These are phyloP conservation scores for Saccharomycopsis sp. DNA, from an alignment of 805 yeast genomes.

Conservation along the genomic window DNA sequence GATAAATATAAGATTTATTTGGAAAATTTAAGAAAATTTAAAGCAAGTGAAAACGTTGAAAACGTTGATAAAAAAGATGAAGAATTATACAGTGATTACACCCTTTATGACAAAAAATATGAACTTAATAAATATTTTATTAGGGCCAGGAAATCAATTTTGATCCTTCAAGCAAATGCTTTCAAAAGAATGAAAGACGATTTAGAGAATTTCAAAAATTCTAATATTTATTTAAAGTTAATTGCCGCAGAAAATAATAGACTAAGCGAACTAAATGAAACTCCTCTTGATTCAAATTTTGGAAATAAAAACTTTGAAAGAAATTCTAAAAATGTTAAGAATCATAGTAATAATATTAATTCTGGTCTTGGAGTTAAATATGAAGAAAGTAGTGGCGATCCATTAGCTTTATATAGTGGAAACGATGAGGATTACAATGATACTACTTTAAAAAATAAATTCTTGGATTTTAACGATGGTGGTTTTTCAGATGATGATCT, in stretches of 20 bases:
- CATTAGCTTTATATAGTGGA: constrained; percentile 5
- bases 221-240: constrained; percentile 44
- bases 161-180: constrained; percentile 46
- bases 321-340: background rate
- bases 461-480: background rate
- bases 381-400: constrained; percentile 14
- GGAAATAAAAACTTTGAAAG: background rate
- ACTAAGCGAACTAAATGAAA: constrained; percentile 2
- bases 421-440: constrained; percentile 3
- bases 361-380: constrained; percentile 7
- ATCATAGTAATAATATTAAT: background rate
- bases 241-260: constrained; percentile 26
- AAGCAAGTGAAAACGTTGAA: constrained; percentile 1
- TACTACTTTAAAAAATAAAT: no score
- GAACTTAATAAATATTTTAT: constrained; percentile 27
- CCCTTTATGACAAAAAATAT: constrained; percentile 6
- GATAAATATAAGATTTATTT: constrained; percentile 17
- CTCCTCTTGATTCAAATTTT: background rate
- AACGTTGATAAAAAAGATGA: background rate
- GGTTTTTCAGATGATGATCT: no score
- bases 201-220: constrained; percentile 48
- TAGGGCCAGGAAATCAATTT: constrained; percentile 48
- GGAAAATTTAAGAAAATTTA: constrained; percentile 17
- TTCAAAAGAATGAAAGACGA: constrained; percentile 41
- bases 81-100: constrained; percentile 8